phyloP scores from a whole-genome alignment of 2,329 filamentous ascomycete genomes.

The Hypoxylon sp. region DNA sequence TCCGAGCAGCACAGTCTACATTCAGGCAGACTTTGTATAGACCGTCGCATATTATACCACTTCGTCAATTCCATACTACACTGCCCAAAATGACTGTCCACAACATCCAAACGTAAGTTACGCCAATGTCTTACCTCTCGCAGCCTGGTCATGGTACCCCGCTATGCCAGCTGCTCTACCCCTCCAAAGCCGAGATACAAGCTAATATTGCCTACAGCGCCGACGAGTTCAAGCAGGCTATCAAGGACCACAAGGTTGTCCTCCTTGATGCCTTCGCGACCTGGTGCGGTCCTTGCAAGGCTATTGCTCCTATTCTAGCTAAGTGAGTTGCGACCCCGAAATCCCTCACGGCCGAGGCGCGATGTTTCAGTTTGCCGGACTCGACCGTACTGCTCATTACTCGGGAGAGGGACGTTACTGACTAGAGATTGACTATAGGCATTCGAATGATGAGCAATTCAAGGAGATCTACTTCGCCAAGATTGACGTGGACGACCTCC shows the following conservation, averaged over 20 bases:
- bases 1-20: slow-evolving; percentile 45
- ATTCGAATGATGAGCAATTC: slow-evolving; percentile 70
- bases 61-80: slow-evolving; percentile 57
- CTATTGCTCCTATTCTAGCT: slow-evolving; percentile 82
- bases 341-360: slow-evolving; percentile 26
- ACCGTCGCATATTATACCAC: slow-evolving; percentile 42
- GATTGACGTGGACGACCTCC: slow-evolving; percentile 88
- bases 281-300: slow-evolving; percentile 97
- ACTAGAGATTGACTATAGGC: slow-evolving; percentile 58
- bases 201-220: slow-evolving; percentile 46
- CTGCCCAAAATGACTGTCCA: slow-evolving; percentile 61
- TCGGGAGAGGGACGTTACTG: neutral
- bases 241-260: slow-evolving; percentile 68
- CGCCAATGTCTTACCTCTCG: neutral
- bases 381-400: neutral
- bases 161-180: slow-evolving; percentile 3
- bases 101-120: slow-evolving; percentile 57
- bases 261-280: slow-evolving; percentile 89
- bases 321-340: slow-evolving; percentile 63
- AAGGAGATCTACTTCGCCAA: slow-evolving; percentile 82
- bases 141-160: slow-evolving; percentile 26
- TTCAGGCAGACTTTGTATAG: slow-evolving; percentile 45
- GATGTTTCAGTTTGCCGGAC: slow-evolving; percentile 10
- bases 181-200: slow-evolving; percentile 10
- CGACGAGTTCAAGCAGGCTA: slow-evolving; percentile 51